Evolutionary conservation across 2,329 filamentous ascomycete species (phyloP).

Genomic region (Coniella lustricola): DNA sequence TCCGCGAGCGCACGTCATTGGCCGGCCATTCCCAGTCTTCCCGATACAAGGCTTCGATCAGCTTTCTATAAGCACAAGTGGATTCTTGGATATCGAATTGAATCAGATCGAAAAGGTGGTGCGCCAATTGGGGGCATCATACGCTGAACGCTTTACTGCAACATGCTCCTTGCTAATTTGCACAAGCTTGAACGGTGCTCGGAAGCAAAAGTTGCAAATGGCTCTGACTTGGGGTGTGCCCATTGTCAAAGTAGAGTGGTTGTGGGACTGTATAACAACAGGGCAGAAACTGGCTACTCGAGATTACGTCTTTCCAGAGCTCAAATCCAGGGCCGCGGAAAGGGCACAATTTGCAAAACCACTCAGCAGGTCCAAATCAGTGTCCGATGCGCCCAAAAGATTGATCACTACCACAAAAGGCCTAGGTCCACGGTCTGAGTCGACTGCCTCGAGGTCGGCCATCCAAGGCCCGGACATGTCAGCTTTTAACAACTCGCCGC

Average conservation of each 20-base stretch:
- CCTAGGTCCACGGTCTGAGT: slow-evolving; percentile 5
- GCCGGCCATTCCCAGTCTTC: slow-evolving; percentile 66
- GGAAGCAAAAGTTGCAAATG: slow-evolving; percentile 70
- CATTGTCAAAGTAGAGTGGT: slow-evolving; percentile 74
- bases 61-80: slow-evolving; percentile 72
- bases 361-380: slow-evolving; percentile 11
- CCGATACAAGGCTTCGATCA: slow-evolving; percentile 62
- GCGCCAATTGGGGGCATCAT: slow-evolving; percentile 68
- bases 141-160: slow-evolving; percentile 68
- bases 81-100: slow-evolving; percentile 77
- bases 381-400: slow-evolving; percentile 11
- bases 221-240: slow-evolving; percentile 70
- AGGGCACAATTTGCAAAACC: slow-evolving; percentile 4
- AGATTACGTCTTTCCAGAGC: slow-evolving; percentile 40
- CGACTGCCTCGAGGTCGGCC: slow-evolving; percentile 1
- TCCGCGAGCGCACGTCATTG: slow-evolving; percentile 64
- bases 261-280: slow-evolving; percentile 70
- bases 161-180: slow-evolving; percentile 74
- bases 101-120: slow-evolving; percentile 76
- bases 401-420: slow-evolving; percentile 1
- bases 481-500: slow-evolving; percentile 12
- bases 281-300: slow-evolving; percentile 41
- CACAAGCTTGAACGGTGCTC: slow-evolving; percentile 48
- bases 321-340: slow-evolving; percentile 27
- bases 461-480: slow-evolving; percentile 13